phyloP scores from a whole-genome alignment of 495 filamentous ascomycete species.

The Sabuloglossum arenarium region DNA sequence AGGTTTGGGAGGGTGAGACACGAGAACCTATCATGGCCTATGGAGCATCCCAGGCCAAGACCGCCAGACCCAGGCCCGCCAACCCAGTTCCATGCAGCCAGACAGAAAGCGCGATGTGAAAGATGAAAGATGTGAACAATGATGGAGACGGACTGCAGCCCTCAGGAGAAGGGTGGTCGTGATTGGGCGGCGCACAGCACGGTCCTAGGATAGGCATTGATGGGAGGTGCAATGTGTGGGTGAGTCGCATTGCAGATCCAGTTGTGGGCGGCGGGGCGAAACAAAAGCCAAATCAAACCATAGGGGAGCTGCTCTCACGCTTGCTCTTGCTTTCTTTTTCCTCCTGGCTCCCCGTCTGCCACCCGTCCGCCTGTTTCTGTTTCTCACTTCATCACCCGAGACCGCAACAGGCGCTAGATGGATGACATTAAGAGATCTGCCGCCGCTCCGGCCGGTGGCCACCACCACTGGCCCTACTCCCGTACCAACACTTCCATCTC shows the following conservation, averaged over 20 bases:
- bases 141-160: background rate
- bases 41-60: background rate
- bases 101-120: no score
- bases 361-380: background rate
- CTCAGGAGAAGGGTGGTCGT: background rate
- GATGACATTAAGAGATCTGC: background rate
- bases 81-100: no score
- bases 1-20: background rate
- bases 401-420: background rate
- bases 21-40: no score
- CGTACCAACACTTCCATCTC: background rate
- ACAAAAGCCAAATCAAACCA: background rate
- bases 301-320: background rate
- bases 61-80: no score
- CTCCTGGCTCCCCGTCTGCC: background rate
- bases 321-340: background rate
- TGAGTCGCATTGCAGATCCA: background rate
- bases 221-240: background rate
- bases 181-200: background rate
- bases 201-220: background rate
- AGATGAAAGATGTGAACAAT: no score
- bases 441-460: background rate
- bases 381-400: no score
- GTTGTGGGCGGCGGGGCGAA: background rate
- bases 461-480: background rate